Conservation (phyloP, 1,139 yeast genomes). For the Chernovozyma sophiae-reginae region DNA sequence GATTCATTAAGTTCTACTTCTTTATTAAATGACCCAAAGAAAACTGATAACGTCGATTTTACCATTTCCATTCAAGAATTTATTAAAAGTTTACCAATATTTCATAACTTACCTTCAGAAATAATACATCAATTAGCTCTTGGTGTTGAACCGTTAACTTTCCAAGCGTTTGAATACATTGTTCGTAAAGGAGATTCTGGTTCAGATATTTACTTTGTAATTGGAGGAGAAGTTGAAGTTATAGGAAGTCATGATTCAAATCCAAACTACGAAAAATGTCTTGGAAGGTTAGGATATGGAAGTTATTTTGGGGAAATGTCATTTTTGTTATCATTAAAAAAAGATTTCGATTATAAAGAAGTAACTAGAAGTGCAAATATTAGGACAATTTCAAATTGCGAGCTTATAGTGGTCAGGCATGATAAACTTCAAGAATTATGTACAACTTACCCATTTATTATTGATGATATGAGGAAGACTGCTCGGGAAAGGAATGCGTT, state of each 20-base stretch:
- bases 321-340: slow-evolving; percentile 49
- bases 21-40: slow-evolving; percentile 1
- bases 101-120: slow-evolving; percentile 51
- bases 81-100: slow-evolving; percentile 54
- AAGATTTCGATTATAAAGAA: slow-evolving; percentile 15
- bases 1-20: not conserved
- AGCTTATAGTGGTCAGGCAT: slow-evolving; percentile 55
- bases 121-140: slow-evolving; percentile 62
- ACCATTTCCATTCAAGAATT: slow-evolving; percentile 56
- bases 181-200: slow-evolving; percentile 58
- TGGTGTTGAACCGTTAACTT: slow-evolving; percentile 53
- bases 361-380: slow-evolving; percentile 55
- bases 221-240: slow-evolving; percentile 69
- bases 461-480: slow-evolving; percentile 56
- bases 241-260: slow-evolving; percentile 34
- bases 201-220: slow-evolving; percentile 61
- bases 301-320: slow-evolving; percentile 78
- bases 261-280: slow-evolving; percentile 28
- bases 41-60: slow-evolving; percentile 38
- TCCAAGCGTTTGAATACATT: slow-evolving; percentile 55
- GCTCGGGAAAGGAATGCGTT: slow-evolving; percentile 47
- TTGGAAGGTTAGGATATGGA: slow-evolving; percentile 60
- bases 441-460: slow-evolving; percentile 52
- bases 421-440: slow-evolving; percentile 51
- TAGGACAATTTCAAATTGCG: slow-evolving; percentile 56